phyloP scores from a whole-genome alignment of 2,329 filamentous ascomycete genomes.

The Exophiala xenobiotica region DNA sequence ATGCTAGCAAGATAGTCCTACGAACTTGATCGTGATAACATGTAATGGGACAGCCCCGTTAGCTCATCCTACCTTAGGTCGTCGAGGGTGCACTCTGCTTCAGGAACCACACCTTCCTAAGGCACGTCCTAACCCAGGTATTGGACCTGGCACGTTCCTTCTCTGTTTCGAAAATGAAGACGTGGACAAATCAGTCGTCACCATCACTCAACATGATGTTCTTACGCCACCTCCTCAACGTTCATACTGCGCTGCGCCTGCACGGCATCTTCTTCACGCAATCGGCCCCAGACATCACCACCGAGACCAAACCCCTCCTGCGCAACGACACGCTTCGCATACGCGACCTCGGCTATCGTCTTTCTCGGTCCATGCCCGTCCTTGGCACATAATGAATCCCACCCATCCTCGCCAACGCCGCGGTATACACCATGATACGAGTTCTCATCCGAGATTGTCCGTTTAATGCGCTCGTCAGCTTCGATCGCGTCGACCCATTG shows the following conservation, averaged over 20 bases:
- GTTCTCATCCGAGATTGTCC: conserved; percentile 66
- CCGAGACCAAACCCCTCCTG: conserved; percentile 29
- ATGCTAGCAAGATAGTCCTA: too few relatives aligned
- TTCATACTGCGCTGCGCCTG: not conserved
- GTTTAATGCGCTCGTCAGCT: conserved; percentile 59
- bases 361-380: conserved; percentile 12
- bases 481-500: conserved; percentile 71
- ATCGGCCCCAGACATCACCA: conserved; percentile 26
- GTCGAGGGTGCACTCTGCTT: too few relatives aligned
- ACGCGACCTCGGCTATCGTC: conserved; percentile 25
- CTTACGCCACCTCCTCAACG: not conserved
- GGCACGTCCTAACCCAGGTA: too few relatives aligned
- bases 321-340: conserved; percentile 25
- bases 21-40: too few relatives aligned
- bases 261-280: conserved; percentile 19
- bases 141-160: too few relatives aligned
- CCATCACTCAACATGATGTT: too few relatives aligned
- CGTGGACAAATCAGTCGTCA: not conserved
- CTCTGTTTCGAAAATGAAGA: too few relatives aligned
- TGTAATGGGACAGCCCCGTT: too few relatives aligned
- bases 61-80: too few relatives aligned
- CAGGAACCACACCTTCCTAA: too few relatives aligned
- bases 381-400: conserved; percentile 12
- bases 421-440: conserved; percentile 49
- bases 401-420: conserved; percentile 28